A percentile compares a stretch with the other conserved stretches of the same genome.
Evolutionary conservation across 2,329 filamentous ascomycete species (phyloP).

Genomic region (Tolypocladium amazonense): DNA sequence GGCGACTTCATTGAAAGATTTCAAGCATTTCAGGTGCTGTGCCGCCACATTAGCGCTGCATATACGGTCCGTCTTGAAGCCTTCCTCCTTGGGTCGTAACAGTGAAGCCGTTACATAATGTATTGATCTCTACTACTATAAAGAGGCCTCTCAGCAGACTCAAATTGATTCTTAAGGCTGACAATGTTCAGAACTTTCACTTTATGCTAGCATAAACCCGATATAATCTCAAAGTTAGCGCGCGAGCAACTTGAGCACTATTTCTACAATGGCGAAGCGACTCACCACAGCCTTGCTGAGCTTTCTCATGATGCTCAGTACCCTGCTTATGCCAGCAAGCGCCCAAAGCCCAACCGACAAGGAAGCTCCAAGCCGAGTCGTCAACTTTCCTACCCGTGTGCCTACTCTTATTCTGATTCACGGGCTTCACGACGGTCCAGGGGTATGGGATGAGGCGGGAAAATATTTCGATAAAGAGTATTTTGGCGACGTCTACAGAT

Average conservation of each 20-base stretch:
- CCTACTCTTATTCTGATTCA: not conserved
- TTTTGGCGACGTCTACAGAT: not conserved
- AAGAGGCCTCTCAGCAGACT: not conserved
- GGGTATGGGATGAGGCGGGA: not conserved
- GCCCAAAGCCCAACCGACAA: not conserved
- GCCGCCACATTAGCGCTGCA: too few species aligned
- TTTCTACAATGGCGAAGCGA: not conserved
- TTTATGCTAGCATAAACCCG: not conserved
- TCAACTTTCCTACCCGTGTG: accelerated
- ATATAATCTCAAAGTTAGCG: not conserved
- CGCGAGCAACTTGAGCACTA: not conserved
- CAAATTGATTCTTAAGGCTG: not conserved
- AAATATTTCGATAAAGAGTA: not conserved
- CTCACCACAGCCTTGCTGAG: not conserved
- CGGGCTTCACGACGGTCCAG: not conserved
- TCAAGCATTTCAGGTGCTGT: too few species aligned
- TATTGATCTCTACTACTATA: not conserved
- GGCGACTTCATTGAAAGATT: too few species aligned
- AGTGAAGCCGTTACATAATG: too few species aligned
- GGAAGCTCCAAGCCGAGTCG: not conserved
- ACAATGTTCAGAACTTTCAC: not conserved
- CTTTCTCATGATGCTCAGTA: not conserved
- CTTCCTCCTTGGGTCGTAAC: too few species aligned
- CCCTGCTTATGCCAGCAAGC: not conserved
- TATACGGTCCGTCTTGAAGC: too few species aligned